A percentile compares a stretch with the other conserved stretches of the same genome.
These are phyloP conservation scores for Biscogniauxia marginata DNA, from an alignment of 2,329 filamentous ascomycete species.

Conservation along the genomic window DNA sequence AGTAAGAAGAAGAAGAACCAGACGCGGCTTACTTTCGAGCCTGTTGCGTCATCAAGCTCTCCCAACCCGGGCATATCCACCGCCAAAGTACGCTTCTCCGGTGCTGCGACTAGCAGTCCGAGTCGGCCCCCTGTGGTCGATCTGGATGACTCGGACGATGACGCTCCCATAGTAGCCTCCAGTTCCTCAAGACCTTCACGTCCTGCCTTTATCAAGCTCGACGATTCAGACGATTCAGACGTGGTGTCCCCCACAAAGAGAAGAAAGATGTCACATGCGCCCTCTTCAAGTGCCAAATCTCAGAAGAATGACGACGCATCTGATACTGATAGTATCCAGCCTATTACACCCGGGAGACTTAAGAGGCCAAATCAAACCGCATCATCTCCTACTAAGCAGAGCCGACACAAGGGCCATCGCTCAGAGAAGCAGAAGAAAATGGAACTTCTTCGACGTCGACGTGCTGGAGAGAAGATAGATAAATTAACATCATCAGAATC, in stretches of 20 bases:
- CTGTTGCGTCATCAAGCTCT: conserved; percentile 22
- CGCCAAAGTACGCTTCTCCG: conserved; percentile 30
- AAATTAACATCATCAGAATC: conserved; percentile 37
- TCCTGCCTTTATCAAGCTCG: conserved; percentile 19
- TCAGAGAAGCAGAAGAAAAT: conserved; percentile 40
- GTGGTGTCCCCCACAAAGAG: conserved; percentile 31
- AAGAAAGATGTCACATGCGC: conserved; percentile 20
- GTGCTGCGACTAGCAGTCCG: conserved; percentile 14
- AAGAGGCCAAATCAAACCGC: conserved; percentile 4
- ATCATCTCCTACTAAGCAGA: conserved; percentile 21
- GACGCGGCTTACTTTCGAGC: conserved; percentile 33
- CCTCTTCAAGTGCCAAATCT: conserved; percentile 13
- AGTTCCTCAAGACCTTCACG: conserved; percentile 13
- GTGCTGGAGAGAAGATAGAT: conserved; percentile 39
- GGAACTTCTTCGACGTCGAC: conserved; percentile 38
- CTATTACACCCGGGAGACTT: conserved; percentile 13
- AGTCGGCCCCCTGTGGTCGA: conserved; percentile 12
- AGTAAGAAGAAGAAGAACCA: conserved; percentile 27
- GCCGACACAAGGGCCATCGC: conserved; percentile 28
- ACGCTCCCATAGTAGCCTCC: conserved; percentile 14
- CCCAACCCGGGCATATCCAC: conserved; percentile 23
- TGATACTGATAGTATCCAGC: no score
- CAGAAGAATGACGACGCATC: conserved; percentile 7
- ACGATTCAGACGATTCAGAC: conserved; percentile 23
- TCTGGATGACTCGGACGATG: conserved; percentile 20